Evolutionary conservation across 768 basidiomycete genomes (phyloP), one percentile per base, ranked within the genome.

Genomic region (Lactarius deliciosus): DNA sequence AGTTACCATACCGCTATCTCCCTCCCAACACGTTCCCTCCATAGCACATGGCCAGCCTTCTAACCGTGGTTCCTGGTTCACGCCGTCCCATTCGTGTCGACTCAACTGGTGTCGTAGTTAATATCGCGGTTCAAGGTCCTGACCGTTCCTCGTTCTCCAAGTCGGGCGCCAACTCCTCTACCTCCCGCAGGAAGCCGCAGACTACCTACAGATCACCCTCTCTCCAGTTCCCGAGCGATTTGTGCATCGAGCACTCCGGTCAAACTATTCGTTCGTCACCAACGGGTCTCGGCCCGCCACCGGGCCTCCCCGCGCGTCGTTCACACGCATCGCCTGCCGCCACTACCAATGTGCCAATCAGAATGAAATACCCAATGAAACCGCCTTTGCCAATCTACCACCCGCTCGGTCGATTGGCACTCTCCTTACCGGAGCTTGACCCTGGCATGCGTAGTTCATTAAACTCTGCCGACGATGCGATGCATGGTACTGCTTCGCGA

Each of bases 141-240:
- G 57, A 60, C 36, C 54, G 38, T n/a, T 32, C 68, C 43, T 45
- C 62, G 5, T 53, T 60, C 28, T 70, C 68, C 28, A 69, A 62
- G 50, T 41, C 38, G 41, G 56, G 61, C 47, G 11, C 67, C 36
- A 68, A 61, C 30, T 11, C 65, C 28, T 53, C 68, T 28, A 38
- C 57, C 28, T 70, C 60, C 13, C 70, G 68, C 36, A 60, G 70
- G 47, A 71, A 71, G 59, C 70, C 70, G 2, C 69, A 63, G 34
- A 61, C 60, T 8, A 71, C 70, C 8, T 71, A 70, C 54, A 69
- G 64, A 54, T 71, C 70, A 2, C 70, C 70, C 38, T 69, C 70
- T 43, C 22, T 65, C 18, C 70, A 69, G 40, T 60, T 61, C 32
- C 60, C 68, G 20, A 63, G 38, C 18, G 64, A 63, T 45, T 60